Base-by-base conservation (phyloP, 179 eudicot genomes). In the Vitellaria paradoxa region DNA sequence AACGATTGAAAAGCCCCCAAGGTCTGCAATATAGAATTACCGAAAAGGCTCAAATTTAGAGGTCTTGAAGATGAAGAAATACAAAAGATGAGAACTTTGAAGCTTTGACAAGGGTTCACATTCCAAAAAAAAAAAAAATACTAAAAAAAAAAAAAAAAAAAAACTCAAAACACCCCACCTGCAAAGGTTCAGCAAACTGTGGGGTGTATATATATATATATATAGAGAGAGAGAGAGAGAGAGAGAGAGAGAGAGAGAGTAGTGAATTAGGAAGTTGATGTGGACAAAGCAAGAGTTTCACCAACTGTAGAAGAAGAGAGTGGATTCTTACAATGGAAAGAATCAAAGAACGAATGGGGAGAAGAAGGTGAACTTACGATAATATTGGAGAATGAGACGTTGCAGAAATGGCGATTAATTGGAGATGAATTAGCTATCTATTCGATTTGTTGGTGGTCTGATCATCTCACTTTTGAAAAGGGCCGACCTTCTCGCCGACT, bases 321-420 rank as follows among this genome's bases (percentile, higher is more conserved):
- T 13, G 82, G 81, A 79, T 83, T 80, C 86, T 83, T 62, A 53
- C 78, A 75, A 55, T n/a, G 65, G 81, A 70, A 83, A 83, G 86
- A 83, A 83, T 74, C 86, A 64, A 80, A 74, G 71, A 30, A 62
- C 20, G 63, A 52, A 80, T 50, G 70, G 49, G 57, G 67, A 15
- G 21, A 45, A 23, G 70, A 70, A 55, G 30, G 75, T 42, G 73
- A 62, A 23, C 14, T 75, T 69, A 78, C 62, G 9, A 50, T 13
- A 45, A 11, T 30, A 30, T 30, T 30, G 37, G 37, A 30, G 37
- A 30, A 30, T 30, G 37, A 17, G 45, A n/a, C 40, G 65, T 59
- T 17, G 50, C 76, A 18, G 76, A 57, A 49, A 56, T 30, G 37
- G 37, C 37, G 37, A 30, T 30, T 30, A 30, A 30, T 30, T 83